Evolutionary conservation across 192 early-diverging fungal species (phyloP), one percentile per base, ranked within the genome.

Genomic region (Gamsiella multidivaricata): DNA sequence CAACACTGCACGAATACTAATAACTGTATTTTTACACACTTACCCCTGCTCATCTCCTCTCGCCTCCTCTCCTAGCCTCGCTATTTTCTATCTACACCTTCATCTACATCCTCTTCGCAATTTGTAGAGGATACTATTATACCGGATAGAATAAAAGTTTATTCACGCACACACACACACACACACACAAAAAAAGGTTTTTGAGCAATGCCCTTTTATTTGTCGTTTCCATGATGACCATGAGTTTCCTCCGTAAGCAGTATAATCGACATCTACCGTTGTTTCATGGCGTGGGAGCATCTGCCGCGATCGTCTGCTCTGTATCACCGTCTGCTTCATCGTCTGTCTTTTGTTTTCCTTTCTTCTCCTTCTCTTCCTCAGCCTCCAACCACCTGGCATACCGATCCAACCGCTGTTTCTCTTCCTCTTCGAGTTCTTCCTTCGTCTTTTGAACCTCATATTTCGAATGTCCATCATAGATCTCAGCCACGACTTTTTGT

Each of bases 361-460:
- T 23, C 18, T 65, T 58, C 17, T 25, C 22, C 42, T 43, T 59
- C 29, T 69, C 59, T 29, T 63, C 72, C 55, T 81, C 75, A 22
- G 68, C 22, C 70, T 98, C 96, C 53, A 98, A 81, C 97, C 96
- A 98, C 71, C 90, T 88, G 32, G 91, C 92, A 82, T 94, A 99
- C 14, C 88, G 87, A 55, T 94, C 95, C 71, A 96, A 83, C 42
- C 97, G 85, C 60, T 80, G 82, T 78, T 87, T 86, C 70, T 93
- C 91, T 60, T 90, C 87, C 55, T 92, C 90, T 29, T 95, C 94
- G 0, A 91, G 83, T 32, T 86, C 87, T 53, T 87, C 85, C 17
- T 81, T 83, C 9, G 82, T 74, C 34, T 86, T 83, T 46, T 83
- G 83, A 45, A 70, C 71, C 63, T 88, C 84, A 79, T 93, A 98